phyloP scores from a whole-genome alignment of 2,329 filamentous ascomycete species.

The Graphiopsis chlorocephala region DNA sequence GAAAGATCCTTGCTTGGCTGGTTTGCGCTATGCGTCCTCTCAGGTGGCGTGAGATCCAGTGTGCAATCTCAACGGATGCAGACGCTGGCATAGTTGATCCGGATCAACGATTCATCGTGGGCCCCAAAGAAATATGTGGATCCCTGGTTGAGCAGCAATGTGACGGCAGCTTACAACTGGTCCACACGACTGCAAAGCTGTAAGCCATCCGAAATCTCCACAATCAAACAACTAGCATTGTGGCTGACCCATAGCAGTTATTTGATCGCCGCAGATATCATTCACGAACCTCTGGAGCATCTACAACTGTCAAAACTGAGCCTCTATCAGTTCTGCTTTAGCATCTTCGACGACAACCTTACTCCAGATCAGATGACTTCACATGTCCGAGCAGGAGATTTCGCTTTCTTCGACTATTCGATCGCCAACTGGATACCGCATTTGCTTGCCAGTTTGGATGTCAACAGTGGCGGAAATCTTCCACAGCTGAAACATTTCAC shows the following conservation, averaged over 20 bases:
- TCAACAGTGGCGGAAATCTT: too few species aligned
- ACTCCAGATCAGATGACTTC: neutral
- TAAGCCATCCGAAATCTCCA: neutral
- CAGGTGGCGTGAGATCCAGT: constrained; percentile 18
- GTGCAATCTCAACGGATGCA: constrained; percentile 10
- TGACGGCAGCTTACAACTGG: constrained; percentile 9
- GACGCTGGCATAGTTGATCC: neutral
- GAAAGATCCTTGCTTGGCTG: constrained; percentile 7
- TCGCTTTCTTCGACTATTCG: constrained; percentile 17
- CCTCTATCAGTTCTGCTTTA: neutral
- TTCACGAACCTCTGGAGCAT: neutral
- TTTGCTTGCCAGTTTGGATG: neutral
- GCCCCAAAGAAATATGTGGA: constrained; percentile 16
- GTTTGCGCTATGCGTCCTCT: constrained; percentile 15
- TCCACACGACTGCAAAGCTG: constrained; percentile 4
- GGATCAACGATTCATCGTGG: neutral
- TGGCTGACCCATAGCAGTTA: neutral
- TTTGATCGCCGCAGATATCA: neutral
- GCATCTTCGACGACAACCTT: neutral
- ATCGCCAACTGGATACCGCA: constrained; percentile 13
- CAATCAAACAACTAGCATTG: neutral
- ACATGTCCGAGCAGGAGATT: constrained; percentile 1
- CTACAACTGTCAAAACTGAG: neutral
- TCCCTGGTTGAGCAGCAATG: constrained; percentile 13
- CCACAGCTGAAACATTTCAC: too few species aligned